These are phyloP conservation scores for Neurospora sublineolata DNA, from an alignment of 495 filamentous ascomycete genomes.

Conservation along the genomic window DNA sequence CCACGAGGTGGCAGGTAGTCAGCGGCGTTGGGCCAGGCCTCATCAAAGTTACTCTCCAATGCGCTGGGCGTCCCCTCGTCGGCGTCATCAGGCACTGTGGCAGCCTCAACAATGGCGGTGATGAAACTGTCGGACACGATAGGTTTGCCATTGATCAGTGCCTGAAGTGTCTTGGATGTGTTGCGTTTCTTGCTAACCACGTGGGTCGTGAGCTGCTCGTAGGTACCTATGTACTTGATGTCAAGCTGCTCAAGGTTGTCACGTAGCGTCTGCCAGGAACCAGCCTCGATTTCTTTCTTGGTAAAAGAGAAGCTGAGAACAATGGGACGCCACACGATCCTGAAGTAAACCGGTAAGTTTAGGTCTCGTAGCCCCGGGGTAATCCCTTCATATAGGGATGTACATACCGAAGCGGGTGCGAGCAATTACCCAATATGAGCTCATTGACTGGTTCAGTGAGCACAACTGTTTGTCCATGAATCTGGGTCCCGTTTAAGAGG, in stretches of 20 bases:
- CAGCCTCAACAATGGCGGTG: conserved; percentile 54
- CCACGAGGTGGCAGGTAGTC: conserved; percentile 63
- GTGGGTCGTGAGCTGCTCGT: conserved; percentile 67
- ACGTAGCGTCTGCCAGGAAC: conserved; percentile 54
- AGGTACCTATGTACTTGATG: conserved; percentile 70
- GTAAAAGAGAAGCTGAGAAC: conserved; percentile 74
- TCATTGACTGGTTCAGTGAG: conserved; percentile 47
- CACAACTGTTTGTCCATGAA: conserved; percentile 43
- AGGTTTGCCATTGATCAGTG: conserved; percentile 70
- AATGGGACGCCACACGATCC: conserved; percentile 70
- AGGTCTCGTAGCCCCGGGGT: neutral
- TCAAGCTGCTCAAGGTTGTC: conserved; percentile 66
- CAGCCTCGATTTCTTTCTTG: conserved; percentile 58
- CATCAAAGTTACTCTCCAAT: conserved; percentile 76
- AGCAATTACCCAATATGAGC: conserved; percentile 55
- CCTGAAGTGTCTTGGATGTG: conserved; percentile 73
- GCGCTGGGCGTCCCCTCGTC: conserved; percentile 47
- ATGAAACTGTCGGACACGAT: conserved; percentile 71
- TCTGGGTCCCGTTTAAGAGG: conserved; percentile 55
- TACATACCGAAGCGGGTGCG: conserved; percentile 39
- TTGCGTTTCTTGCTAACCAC: conserved; percentile 85
- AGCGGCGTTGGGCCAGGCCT: conserved; percentile 63
- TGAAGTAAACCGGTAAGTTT: conserved; percentile 16
- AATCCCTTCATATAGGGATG: neutral
- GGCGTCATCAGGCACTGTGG: conserved; percentile 40